phyloP scores from a whole-genome alignment of 306 rosid species.

The Cyclanthera cordifolia region DNA sequence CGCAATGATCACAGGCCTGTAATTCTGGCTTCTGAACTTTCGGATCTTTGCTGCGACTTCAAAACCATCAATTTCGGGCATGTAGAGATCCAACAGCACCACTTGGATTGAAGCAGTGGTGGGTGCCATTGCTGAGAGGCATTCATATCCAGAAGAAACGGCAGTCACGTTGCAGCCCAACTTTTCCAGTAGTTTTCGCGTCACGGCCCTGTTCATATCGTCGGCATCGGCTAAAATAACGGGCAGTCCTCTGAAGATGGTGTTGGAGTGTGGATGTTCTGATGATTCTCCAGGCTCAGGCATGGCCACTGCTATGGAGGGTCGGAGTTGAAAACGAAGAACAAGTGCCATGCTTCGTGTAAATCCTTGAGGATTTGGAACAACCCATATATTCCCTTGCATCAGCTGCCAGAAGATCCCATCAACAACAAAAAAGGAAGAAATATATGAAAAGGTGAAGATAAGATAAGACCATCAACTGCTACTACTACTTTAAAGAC shows the following conservation, averaged over 20 bases:
- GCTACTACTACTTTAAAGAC: not conserved
- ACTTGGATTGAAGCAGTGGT: constrained; percentile 54
- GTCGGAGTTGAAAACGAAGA: constrained; percentile 68
- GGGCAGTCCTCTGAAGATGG: constrained; percentile 60
- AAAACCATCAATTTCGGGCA: constrained; percentile 71
- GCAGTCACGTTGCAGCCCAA: constrained; percentile 72
- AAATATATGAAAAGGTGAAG: not conserved
- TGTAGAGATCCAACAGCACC: constrained; percentile 73
- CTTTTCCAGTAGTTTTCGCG: constrained; percentile 69
- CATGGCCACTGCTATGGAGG: constrained; percentile 60
- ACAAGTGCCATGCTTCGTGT: constrained; percentile 82
- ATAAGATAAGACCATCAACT: not conserved
- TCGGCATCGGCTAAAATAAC: constrained; percentile 69
- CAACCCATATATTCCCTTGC: constrained; percentile 90
- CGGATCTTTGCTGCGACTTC: constrained; percentile 71
- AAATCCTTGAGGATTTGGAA: constrained; percentile 59
- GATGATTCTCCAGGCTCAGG: constrained; percentile 71
- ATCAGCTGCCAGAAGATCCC: constrained; percentile 50
- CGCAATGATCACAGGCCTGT: constrained; percentile 67
- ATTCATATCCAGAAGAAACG: constrained; percentile 76
- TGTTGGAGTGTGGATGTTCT: constrained; percentile 48
- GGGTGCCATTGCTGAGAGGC: constrained; percentile 55
- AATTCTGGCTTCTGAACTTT: constrained; percentile 58
- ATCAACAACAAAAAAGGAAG: not conserved
- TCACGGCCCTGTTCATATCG: constrained; percentile 87